Evolutionary conservation across 441 rosid genomes (phyloP), one percentile per base, ranked within the genome.

Genomic region (Isatis lusitanica): DNA sequence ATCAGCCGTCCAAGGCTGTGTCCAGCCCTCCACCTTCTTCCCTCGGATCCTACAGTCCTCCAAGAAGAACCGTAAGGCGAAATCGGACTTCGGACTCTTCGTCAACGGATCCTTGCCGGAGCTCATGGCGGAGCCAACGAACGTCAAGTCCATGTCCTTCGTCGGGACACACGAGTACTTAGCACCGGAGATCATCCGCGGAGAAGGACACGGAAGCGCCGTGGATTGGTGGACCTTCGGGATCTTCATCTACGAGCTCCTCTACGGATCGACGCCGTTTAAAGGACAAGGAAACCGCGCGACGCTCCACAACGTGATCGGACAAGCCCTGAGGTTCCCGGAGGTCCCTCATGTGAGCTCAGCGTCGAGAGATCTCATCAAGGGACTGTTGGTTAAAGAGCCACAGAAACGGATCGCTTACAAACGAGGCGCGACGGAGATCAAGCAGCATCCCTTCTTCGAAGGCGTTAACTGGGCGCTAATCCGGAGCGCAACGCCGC

Each of bases 181-280:
- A 68, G 97, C 97, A 24, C 97, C 95, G 0, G 96, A 93, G 73
- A 93, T 93, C 59, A 82, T 93, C 46, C 84, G 94, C 0, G 98
- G 98, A 28, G 94, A 93, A 67, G 98, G 97, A 12, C 98, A 93
- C 39, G 97, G 98, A 4, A 91, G 97, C 68, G 98, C 97, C 10
- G 97, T 93, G 2, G 97, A 93, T 73, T 93, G 98, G 98, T 93
- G 96, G 97, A 93, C 96, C 0, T 86, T 85, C 0, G 97, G 96
- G 3, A 91, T 93, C 26, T 93, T 93, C 79, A 66, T 93, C 7
- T 93, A 91, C 60, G 98, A 93, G 52, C 86, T 91, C 4, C 71
- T 93, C 68, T 87, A 87, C 24, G 97, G 94, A 43, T 78, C 87
- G 4, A 93, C 98, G 0, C 97, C 98, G 2, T 93, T 93, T 73